A percentile compares a stretch with the other conserved stretches of the same genome.
phyloP scores from a whole-genome alignment of 2,329 filamentous ascomycete genomes.

The Colletotrichum scovillei region DNA sequence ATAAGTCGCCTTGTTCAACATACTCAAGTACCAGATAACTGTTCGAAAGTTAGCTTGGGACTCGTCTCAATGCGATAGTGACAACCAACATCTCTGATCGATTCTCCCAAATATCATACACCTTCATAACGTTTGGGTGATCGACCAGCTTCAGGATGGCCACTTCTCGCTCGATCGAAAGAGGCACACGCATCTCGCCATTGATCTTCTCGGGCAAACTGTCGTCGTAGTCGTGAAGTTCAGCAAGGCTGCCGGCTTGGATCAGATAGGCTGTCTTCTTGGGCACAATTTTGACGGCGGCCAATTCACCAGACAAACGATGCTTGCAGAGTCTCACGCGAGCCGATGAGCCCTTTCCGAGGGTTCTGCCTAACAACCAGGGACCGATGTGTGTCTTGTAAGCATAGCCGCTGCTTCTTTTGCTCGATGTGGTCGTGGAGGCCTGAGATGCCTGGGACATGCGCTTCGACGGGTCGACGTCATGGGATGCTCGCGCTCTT shows the following conservation, averaged over 20 bases:
- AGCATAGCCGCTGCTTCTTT: conserved; percentile 51
- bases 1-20: conserved; percentile 82
- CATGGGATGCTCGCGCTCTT: conserved; percentile 42
- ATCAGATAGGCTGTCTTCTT: conserved; percentile 83
- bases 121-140: conserved; percentile 91
- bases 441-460: conserved; percentile 55
- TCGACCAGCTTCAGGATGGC: conserved; percentile 97
- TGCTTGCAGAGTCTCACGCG: conserved; percentile 89
- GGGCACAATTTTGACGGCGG: conserved; percentile 95
- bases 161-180: conserved; percentile 93
- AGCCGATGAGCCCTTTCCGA: conserved; percentile 91
- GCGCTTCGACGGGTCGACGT: conserved; percentile 48
- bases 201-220: conserved; percentile 65
- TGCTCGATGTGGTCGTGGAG: conserved; percentile 49
- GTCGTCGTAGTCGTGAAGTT: conserved; percentile 79
- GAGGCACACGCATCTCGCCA: conserved; percentile 79
- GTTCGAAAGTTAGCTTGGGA: conserved; percentile 38
- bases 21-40: conserved; percentile 97
- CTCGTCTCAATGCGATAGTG: neutral
- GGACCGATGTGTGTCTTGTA: conserved; percentile 86
- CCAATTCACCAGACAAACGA: conserved; percentile 79
- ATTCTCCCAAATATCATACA: conserved; percentile 99
- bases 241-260: conserved; percentile 86
- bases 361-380: conserved; percentile 90
- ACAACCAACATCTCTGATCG: conserved; percentile 85